These are phyloP conservation scores for Aspergillus cejpii DNA, from an alignment of 2,329 filamentous ascomycete genomes.

Conservation along the genomic window DNA sequence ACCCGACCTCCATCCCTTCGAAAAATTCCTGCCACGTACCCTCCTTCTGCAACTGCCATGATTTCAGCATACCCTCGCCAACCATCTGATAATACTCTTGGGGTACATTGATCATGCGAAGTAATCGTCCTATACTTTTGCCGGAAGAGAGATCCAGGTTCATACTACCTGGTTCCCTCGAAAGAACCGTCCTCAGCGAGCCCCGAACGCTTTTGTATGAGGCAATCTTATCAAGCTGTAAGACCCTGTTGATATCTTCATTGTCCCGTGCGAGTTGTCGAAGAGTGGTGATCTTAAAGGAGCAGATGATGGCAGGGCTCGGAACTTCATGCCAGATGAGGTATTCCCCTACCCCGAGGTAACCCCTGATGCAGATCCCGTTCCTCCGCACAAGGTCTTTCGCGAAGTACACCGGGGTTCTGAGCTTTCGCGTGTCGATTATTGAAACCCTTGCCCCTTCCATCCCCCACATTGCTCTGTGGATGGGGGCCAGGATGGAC, in stretches of 20 bases:
- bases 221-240: slow-evolving; percentile 24
- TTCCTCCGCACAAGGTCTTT: slow-evolving; percentile 17
- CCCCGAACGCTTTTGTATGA: slow-evolving; percentile 1
- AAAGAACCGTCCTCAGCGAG: slow-evolving; percentile 14
- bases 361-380: slow-evolving; percentile 15
- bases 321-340: slow-evolving; percentile 31
- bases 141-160: slow-evolving; percentile 17
- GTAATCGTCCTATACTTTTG: slow-evolving; percentile 17
- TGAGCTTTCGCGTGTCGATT: slow-evolving; percentile 26
- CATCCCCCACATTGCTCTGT: slow-evolving; percentile 23
- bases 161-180: neutral
- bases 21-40: slow-evolving; percentile 10
- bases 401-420: slow-evolving; percentile 24
- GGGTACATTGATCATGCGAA: slow-evolving; percentile 19
- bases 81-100: slow-evolving; percentile 17
- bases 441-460: slow-evolving; percentile 25
- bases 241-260: slow-evolving; percentile 18
- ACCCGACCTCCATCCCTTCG: slow-evolving; percentile 11
- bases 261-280: slow-evolving; percentile 12
- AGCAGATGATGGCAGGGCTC: slow-evolving; percentile 23
- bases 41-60: slow-evolving; percentile 18
- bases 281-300: slow-evolving; percentile 22
- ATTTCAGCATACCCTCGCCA: slow-evolving; percentile 16
- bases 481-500: slow-evolving; percentile 25
- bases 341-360: slow-evolving; percentile 29